Percentiles rank a stretch among this genome's conserved stretches.
Conservation (phyloP, 331 rosid species). For the Erythrophleum ivorense region DNA sequence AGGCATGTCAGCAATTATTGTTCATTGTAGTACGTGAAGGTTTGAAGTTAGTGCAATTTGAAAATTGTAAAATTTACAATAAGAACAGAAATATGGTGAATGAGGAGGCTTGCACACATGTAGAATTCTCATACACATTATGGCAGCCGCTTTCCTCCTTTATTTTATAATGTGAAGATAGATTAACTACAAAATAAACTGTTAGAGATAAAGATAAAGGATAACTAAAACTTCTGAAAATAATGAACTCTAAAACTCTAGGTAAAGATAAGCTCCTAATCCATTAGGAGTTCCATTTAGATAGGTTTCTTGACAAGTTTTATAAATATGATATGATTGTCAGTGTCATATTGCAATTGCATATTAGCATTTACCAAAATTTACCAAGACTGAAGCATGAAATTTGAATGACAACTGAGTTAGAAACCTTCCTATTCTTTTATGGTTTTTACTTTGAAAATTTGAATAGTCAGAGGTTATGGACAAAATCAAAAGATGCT, state of each 20-base stretch:
- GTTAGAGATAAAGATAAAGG: too few species aligned
- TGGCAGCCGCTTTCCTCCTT: neutral
- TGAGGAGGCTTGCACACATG: neutral
- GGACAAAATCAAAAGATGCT: neutral
- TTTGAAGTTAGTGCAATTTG: neutral
- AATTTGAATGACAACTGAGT: neutral
- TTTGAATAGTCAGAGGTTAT: neutral
- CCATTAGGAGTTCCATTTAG: neutral
- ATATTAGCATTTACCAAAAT: neutral
- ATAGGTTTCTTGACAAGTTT: too few species aligned
- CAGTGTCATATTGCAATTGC: neutral
- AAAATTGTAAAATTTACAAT: too few species aligned
- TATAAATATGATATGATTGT: neutral
- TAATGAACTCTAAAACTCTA: neutral
- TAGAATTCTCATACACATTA: neutral
- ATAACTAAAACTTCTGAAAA: neutral
- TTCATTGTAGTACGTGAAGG: neutral
- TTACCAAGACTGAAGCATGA: neutral
- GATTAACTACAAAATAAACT: neutral
- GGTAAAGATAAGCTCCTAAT: neutral
- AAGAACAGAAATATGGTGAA: too few species aligned
- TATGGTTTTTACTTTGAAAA: neutral
- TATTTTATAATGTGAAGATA: neutral
- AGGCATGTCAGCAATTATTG: neutral
- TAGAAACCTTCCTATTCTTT: neutral